phyloP scores from a whole-genome alignment of 495 filamentous ascomycete species.

The Penicillium silybi region DNA sequence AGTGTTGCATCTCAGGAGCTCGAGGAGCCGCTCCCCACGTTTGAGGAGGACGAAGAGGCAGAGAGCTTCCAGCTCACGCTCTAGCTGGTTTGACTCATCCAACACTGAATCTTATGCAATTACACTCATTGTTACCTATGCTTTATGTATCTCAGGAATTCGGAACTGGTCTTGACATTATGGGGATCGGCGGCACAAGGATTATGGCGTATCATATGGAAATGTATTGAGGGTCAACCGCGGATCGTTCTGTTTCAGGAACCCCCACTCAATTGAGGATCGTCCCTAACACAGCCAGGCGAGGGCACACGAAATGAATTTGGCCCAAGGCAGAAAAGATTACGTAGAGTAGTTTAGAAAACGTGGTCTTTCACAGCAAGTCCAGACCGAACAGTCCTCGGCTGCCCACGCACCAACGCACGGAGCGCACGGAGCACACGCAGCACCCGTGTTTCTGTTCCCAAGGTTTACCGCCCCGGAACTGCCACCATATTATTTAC shows the following conservation, averaged over 20 bases:
- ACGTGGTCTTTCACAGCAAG: background rate
- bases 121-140: conserved; percentile 4
- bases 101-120: background rate
- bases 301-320: conserved; percentile 14
- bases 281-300: conserved; percentile 11
- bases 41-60: conserved; percentile 41
- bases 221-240: conserved; percentile 17
- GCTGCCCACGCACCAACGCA: background rate
- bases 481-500: conserved; percentile 29
- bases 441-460: conserved; percentile 1
- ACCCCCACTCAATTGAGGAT: conserved; percentile 23
- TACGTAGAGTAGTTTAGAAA: background rate
- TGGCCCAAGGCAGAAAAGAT: background rate
- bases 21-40: conserved; percentile 28
- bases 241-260: conserved; percentile 26
- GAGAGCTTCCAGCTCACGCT: conserved; percentile 43
- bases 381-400: background rate
- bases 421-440: conserved; percentile 8
- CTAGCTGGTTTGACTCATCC: conserved; percentile 12
- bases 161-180: background rate
- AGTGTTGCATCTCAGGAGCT: conserved; percentile 11
- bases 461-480: conserved; percentile 21
- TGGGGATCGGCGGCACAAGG: conserved; percentile 2
- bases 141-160: conserved; percentile 6
- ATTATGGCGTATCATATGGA: conserved; percentile 20